Percentiles rank a stretch among this genome's conserved stretches.
Conservation (phyloP, 495 filamentous ascomycete species). For the Hypoxylon fragiforme region DNA sequence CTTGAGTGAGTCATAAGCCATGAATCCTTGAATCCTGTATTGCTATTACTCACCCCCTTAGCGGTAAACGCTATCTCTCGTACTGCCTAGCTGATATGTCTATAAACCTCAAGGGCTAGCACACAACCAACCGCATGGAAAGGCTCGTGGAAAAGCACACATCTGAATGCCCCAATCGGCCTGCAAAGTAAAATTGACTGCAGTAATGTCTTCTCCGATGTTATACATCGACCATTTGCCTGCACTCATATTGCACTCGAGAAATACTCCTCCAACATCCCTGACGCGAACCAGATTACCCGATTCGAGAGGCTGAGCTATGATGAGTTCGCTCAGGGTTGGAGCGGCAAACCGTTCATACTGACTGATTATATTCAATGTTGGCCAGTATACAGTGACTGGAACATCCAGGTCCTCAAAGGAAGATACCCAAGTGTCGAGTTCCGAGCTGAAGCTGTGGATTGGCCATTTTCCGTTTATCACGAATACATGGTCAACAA, state of each 20-base stretch:
- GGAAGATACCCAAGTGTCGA: constrained; percentile 62
- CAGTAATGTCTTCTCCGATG: constrained; percentile 84
- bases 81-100: constrained; percentile 23
- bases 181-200: constrained; percentile 62
- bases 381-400: constrained; percentile 79
- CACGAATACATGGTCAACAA: constrained; percentile 81
- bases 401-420: constrained; percentile 69
- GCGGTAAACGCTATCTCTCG: constrained; percentile 25
- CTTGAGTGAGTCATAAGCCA: constrained; percentile 69
- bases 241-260: constrained; percentile 74
- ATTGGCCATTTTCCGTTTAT: constrained; percentile 84
- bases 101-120: constrained; percentile 26
- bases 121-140: constrained; percentile 65
- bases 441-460: constrained; percentile 92
- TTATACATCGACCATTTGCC: constrained; percentile 86
- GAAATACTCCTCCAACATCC: constrained; percentile 72
- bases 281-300: constrained; percentile 69
- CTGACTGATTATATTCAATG: constrained; percentile 78
- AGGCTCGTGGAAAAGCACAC: constrained; percentile 85
- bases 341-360: constrained; percentile 86
- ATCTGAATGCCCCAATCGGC: constrained; percentile 62
- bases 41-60: not conserved
- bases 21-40: constrained; percentile 8
- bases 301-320: constrained; percentile 69
- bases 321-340: constrained; percentile 72